A percentile compares a stretch with the other conserved stretches of the same genome.
Evolutionary conservation across 2,329 filamentous ascomycete species (phyloP).

Genomic region (Erysiphe pisi): DNA sequence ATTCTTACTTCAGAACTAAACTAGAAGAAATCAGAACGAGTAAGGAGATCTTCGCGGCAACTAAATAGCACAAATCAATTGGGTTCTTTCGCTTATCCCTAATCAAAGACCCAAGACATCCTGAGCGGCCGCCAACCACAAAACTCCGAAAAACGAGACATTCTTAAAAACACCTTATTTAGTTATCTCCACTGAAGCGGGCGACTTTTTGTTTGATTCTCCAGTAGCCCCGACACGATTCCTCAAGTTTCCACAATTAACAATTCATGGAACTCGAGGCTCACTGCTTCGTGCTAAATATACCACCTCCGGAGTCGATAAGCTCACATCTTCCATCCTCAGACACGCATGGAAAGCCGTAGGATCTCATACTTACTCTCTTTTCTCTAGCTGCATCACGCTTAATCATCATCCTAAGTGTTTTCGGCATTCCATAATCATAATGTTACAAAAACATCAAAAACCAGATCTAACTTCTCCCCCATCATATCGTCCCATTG

Average conservation of each 20-base stretch:
- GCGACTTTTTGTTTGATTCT: neutral
- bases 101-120: too few relatives aligned
- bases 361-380: neutral
- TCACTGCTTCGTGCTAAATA: neutral
- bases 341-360: neutral
- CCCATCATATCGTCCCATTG: neutral
- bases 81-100: too few relatives aligned
- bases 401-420: neutral
- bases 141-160: too few relatives aligned
- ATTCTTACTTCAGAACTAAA: too few relatives aligned
- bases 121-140: too few relatives aligned
- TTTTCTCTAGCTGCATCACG: constrained; percentile 14
- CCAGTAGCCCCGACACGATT: neutral
- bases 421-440: neutral
- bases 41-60: too few relatives aligned
- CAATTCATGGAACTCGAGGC: neutral
- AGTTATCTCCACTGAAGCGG: neutral
- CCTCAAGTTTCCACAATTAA: neutral
- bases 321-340: neutral
- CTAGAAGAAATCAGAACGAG: too few relatives aligned
- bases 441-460: constrained; percentile 1
- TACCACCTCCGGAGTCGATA: neutral
- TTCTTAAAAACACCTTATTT: too few relatives aligned
- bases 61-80: too few relatives aligned
- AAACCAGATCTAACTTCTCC: neutral